Evolutionary conservation across 345 rosid species (phyloP).

Genomic region (Gynandropsis gynandra): DNA sequence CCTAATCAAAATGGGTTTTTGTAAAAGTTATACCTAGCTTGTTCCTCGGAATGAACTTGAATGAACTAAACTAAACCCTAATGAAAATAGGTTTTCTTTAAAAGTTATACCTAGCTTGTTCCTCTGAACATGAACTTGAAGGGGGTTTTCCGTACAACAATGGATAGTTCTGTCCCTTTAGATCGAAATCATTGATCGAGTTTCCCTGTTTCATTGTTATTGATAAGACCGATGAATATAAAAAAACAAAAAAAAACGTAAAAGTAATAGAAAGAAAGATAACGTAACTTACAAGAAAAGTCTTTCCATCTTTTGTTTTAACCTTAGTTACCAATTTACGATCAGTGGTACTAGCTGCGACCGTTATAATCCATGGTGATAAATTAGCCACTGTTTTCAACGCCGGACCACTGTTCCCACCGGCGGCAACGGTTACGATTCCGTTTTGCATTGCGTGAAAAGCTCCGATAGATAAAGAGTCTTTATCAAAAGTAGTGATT

Average conservation of each 20-base stretch:
- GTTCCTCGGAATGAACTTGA: too few relatives aligned
- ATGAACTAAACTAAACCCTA: slow-evolving; percentile 16
- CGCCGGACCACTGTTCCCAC: slow-evolving; percentile 43
- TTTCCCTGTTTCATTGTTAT: slow-evolving; percentile 22
- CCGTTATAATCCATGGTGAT: slow-evolving; percentile 56
- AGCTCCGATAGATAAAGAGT: slow-evolving; percentile 46
- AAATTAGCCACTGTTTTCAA: slow-evolving; percentile 29
- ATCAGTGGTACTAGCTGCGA: slow-evolving; percentile 62
- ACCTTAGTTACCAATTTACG: slow-evolving; percentile 45
- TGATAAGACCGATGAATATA: background rate
- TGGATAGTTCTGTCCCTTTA: slow-evolving; percentile 24
- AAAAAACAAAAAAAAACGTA: background rate
- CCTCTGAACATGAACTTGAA: slow-evolving; percentile 7
- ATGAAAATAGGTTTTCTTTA: background rate
- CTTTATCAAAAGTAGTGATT: slow-evolving; percentile 23
- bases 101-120: slow-evolving; percentile 15
- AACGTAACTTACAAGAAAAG: slow-evolving; percentile 21
- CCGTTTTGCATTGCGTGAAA: slow-evolving; percentile 52
- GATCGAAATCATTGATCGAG: slow-evolving; percentile 26
- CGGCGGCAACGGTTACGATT: slow-evolving; percentile 46
- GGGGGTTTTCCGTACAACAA: slow-evolving; percentile 21
- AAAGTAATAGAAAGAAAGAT: background rate
- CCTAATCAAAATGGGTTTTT: too few relatives aligned
- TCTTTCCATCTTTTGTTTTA: slow-evolving; percentile 38
- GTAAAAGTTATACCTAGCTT: too few relatives aligned